phyloP scores from a whole-genome alignment of 192 early-diverging fungal genomes.

The Gigaspora rosea region DNA sequence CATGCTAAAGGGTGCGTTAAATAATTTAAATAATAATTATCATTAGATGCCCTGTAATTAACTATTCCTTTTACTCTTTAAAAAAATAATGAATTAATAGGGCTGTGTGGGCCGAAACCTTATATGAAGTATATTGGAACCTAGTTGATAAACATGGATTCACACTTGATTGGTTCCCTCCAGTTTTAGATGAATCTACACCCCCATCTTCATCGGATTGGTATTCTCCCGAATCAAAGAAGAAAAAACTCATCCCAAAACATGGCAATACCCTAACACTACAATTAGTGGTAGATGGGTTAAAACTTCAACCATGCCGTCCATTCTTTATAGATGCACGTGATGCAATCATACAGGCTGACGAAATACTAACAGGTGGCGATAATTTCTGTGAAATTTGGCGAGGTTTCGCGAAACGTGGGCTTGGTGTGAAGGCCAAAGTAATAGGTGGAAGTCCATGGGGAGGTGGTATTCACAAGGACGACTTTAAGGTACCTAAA shows the following conservation, averaged over 20 bases:
- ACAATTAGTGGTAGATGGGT: conserved; percentile 71
- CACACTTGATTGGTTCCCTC: conserved; percentile 59
- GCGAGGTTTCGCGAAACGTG: conserved; percentile 86
- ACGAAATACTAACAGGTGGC: conserved; percentile 62
- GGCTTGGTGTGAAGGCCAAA: conserved; percentile 75
- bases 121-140: conserved; percentile 85
- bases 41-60: background rate
- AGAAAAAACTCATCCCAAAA: conserved; percentile 34
- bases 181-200: conserved; percentile 21
- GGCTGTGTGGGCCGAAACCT: conserved; percentile 88
- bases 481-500: conserved; percentile 54
- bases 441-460: conserved; percentile 60
- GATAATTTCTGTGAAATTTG: conserved; percentile 74
- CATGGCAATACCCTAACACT: conserved; percentile 72
- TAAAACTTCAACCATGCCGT: conserved; percentile 78
- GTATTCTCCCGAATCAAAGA: conserved; percentile 28
- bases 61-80: background rate
- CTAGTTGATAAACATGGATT: conserved; percentile 62
- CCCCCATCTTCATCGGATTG: background rate
- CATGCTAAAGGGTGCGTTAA: conserved; percentile 79
- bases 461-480: conserved; percentile 59
- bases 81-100: conserved; percentile 4
- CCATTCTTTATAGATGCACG: conserved; percentile 74
- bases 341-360: conserved; percentile 72
- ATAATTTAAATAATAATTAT: background rate